Conservation (phyloP, 225 moss, liverwort and hornwort genomes). For the Pleurozium schreberi region DNA sequence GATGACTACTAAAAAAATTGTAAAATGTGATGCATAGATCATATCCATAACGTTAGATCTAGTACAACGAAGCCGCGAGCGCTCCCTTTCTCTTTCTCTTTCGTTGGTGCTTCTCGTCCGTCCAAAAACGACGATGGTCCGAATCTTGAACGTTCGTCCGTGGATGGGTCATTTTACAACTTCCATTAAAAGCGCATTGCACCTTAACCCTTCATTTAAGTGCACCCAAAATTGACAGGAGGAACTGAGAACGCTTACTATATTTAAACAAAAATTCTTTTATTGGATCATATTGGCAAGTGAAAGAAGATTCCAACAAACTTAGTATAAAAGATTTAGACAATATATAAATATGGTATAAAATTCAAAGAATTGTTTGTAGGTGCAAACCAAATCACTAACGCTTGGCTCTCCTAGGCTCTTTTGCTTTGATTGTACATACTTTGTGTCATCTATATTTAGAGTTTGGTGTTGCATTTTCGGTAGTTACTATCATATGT, state of each 20-base stretch:
- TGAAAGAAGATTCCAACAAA: neutral
- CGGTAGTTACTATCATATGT: neutral
- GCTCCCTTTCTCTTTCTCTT: neutral
- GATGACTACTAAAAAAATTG: neutral
- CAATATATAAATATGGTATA: neutral
- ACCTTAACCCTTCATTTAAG: too few relatives aligned
- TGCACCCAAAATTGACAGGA: neutral
- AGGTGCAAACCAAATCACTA: rapidly evolving
- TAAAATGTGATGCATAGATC: neutral
- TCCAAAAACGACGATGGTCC: neutral
- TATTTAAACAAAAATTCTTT: too few relatives aligned
- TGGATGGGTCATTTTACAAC: too few relatives aligned
- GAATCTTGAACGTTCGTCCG: neutral
- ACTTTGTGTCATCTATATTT: neutral
- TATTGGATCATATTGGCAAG: neutral
- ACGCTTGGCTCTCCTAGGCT: rapidly evolving
- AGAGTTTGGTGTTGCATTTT: neutral
- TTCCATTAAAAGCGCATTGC: too few relatives aligned
- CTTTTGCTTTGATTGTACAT: neutral
- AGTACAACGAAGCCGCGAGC: too few relatives aligned
- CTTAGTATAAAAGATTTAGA: neutral
- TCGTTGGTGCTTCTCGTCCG: neutral
- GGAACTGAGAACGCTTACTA: neutral
- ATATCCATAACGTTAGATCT: neutral
- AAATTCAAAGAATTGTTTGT: neutral